Conservation (phyloP, 2,329 filamentous ascomycete species). For the Penicillium sp. region DNA sequence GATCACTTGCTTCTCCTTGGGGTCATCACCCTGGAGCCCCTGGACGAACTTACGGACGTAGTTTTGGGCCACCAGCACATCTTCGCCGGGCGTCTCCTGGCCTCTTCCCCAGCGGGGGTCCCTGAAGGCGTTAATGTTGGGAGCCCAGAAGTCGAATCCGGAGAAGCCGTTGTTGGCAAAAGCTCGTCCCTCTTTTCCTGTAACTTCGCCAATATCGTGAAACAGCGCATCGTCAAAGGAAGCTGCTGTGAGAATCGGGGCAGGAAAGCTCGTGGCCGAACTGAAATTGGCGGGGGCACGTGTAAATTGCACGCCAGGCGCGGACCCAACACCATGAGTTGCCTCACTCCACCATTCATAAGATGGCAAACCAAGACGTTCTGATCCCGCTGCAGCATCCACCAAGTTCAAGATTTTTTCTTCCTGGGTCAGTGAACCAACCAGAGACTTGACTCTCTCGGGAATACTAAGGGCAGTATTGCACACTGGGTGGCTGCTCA, state of each 20-base stretch:
- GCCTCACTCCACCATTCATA: constrained; percentile 60
- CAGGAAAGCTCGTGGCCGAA: constrained; percentile 57
- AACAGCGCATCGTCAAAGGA: constrained; percentile 52
- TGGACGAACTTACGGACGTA: constrained; percentile 38
- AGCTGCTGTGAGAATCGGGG: constrained; percentile 55
- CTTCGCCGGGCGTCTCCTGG: constrained; percentile 53
- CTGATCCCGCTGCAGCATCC: constrained; percentile 3
- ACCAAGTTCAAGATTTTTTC: constrained; percentile 50
- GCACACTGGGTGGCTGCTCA: not conserved
- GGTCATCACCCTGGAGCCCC: constrained; percentile 44
- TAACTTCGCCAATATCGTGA: constrained; percentile 27
- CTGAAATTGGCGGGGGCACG: constrained; percentile 44
- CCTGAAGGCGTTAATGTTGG: constrained; percentile 59
- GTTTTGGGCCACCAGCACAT: constrained; percentile 30
- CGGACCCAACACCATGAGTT: constrained; percentile 52
- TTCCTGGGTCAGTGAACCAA: constrained; percentile 39
- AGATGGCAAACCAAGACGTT: constrained; percentile 46
- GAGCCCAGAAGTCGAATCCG: constrained; percentile 39
- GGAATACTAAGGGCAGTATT: not conserved
- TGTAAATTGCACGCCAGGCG: constrained; percentile 46
- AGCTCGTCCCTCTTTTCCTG: constrained; percentile 54
- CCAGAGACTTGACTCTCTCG: not conserved
- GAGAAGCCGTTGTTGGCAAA: constrained; percentile 53
- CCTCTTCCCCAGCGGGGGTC: constrained; percentile 58
- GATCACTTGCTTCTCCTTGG: constrained; percentile 34